Conservation (phyloP, 345 rosid species). For the Abelmoschus esculentus region DNA sequence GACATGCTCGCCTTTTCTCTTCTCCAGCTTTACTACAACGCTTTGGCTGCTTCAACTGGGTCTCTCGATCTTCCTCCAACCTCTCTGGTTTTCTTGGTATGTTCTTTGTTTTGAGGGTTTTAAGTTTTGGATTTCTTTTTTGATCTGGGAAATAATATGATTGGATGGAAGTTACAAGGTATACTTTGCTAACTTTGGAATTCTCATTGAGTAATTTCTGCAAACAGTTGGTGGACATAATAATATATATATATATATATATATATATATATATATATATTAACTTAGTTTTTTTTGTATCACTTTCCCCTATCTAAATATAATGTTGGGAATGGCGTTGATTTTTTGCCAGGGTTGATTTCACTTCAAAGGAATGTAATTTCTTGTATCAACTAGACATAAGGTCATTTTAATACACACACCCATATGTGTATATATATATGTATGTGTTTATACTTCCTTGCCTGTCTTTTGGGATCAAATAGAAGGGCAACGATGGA, state of each 20-base stretch:
- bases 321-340: background rate
- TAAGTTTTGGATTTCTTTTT: background rate
- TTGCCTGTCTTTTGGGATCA: background rate
- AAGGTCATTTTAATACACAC: background rate
- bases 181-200: background rate
- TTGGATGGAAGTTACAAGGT: background rate
- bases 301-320: background rate
- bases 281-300: background rate
- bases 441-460: background rate
- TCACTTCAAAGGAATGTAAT: background rate
- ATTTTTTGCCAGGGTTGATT: background rate
- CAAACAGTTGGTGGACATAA: background rate
- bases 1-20: constrained; percentile 7
- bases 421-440: background rate
- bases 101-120: background rate
- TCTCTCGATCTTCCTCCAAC: constrained; percentile 1
- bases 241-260: background rate
- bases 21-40: constrained; percentile 1
- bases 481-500: background rate
- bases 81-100: constrained; percentile 5
- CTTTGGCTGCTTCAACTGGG: constrained; percentile 4
- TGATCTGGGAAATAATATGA: background rate
- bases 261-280: background rate
- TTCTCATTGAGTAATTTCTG: background rate
- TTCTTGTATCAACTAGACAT: background rate